Evolutionary conservation across 2,329 filamentous ascomycete species (phyloP).

Genomic region (Bisporella sp.): DNA sequence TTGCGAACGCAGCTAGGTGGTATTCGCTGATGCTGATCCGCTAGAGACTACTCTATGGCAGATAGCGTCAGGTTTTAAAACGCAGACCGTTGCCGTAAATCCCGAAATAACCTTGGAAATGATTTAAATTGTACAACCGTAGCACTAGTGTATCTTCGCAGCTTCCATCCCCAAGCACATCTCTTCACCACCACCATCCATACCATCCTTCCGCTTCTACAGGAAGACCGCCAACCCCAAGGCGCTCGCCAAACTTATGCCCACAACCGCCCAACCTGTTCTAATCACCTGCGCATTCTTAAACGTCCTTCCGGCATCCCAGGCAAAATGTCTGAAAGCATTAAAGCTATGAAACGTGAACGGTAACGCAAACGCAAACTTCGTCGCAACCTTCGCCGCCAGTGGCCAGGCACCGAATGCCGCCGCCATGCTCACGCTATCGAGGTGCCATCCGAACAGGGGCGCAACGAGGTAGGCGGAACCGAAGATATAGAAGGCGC

Average conservation of each 20-base stretch:
- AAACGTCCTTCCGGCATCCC: slow-evolving; percentile 59
- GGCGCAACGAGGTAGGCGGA: slow-evolving; percentile 60
- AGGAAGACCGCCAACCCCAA: slow-evolving; percentile 24
- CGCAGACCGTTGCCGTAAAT: too few species aligned
- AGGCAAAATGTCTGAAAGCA: slow-evolving; percentile 64
- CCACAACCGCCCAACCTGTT: slow-evolving; percentile 59
- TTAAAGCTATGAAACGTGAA: slow-evolving; percentile 65
- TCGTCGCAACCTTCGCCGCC: slow-evolving; percentile 50
- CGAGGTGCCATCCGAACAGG: slow-evolving; percentile 59
- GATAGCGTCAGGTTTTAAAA: too few species aligned
- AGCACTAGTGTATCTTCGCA: too few species aligned
- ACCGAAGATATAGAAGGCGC: slow-evolving; percentile 60
- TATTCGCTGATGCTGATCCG: too few species aligned
- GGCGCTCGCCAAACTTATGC: slow-evolving; percentile 43
- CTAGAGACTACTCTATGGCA: too few species aligned
- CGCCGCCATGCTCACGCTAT: slow-evolving; percentile 55
- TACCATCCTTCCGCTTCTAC: slow-evolving; percentile 7
- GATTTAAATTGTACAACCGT: too few species aligned
- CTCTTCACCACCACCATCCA: background rate
- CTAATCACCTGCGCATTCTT: slow-evolving; percentile 57
- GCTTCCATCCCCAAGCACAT: background rate
- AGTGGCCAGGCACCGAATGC: slow-evolving; percentile 56
- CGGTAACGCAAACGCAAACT: slow-evolving; percentile 51
- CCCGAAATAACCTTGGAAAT: too few species aligned
- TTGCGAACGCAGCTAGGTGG: too few species aligned